Conservation (phyloP, 2,329 filamentous ascomycete genomes). For the Alternaria angustiovoidea region DNA sequence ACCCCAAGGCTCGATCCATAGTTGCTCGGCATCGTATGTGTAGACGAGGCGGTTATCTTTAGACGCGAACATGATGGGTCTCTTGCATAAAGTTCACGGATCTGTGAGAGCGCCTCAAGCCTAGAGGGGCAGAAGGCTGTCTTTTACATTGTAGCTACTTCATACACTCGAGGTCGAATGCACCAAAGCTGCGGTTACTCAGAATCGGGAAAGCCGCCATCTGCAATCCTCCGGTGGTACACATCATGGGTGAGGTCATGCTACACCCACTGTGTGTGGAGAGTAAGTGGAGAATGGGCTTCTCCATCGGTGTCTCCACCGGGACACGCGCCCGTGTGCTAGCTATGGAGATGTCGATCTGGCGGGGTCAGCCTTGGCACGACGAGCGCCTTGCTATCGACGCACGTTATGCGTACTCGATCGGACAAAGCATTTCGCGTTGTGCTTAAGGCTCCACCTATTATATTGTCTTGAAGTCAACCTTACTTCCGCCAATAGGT, state of each 20-base stretch:
- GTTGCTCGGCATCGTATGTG: conserved; percentile 60
- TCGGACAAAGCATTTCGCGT: background rate
- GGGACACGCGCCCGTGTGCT: conserved; percentile 2
- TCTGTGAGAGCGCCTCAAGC: no score
- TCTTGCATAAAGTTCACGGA: background rate
- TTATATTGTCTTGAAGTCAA: background rate
- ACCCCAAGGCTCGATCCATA: conserved; percentile 62
- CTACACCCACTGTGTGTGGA: background rate
- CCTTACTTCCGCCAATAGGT: conserved; percentile 71
- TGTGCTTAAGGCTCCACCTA: background rate
- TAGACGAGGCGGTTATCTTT: conserved; percentile 58
- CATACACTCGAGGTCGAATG: background rate
- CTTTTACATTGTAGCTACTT: conserved; percentile 4
- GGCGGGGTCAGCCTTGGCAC: conserved; percentile 2
- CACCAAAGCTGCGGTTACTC: background rate
- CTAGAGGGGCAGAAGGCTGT: background rate
- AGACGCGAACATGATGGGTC: background rate
- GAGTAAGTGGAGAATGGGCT: background rate
- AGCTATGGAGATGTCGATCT: background rate
- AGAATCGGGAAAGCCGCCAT: background rate
- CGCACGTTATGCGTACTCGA: background rate
- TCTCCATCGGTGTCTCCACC: conserved; percentile 12
- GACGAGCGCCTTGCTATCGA: background rate
- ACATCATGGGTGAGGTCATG: background rate
- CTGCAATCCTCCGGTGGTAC: background rate